Evolutionary conservation across 2,329 filamentous ascomycete genomes (phyloP), one percentile per base, ranked within the genome.

Genomic region (Neoarthrinium moseri): DNA sequence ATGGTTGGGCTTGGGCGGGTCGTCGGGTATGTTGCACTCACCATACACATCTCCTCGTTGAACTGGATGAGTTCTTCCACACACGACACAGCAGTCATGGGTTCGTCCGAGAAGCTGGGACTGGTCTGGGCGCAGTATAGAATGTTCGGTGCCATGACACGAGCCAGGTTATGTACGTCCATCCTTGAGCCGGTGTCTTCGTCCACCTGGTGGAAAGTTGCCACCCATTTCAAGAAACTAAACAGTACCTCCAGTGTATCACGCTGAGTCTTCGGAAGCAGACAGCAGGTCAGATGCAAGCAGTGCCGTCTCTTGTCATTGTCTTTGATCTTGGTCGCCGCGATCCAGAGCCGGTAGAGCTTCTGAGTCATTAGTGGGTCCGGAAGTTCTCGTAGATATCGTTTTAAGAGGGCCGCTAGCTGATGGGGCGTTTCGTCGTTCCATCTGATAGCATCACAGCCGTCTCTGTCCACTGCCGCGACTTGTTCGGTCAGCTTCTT

Each of bases 131-230:
- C 75, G 54, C 86, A 88, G 57, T 88, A 91, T 11, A 96, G 77
- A 51, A 99, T 90, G 59, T 99, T 99, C 0, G 94, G 94, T 5
- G 92, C 91, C 66, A 99, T 96, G 52, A 99, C 94, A 3, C 95
- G 97, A 4, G 94, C 90, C 52, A 99, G 79, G 61, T 99, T 99
- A 72, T 95, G 91, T 43, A 95, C 88, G 64, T 99, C 94, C 94
- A 99, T 99, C 76, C 97, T 96, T 57, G 92, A 96, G 21, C 94
- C 94, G 18, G 87, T 88, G 64, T 99, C 94, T 60, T 99, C 94
- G 58, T 99, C 94, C 12, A 99, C 85, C 61, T 96, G 91, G 51
- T 95, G 92, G 73, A 99, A 99, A 2, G 91, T 96, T 4, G 91
- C 91, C 5, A 91, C 90, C 92, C 94, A 99, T 61, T 96, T 96